phyloP scores from a whole-genome alignment of 2,329 filamentous ascomycete species.

The Amphichorda felina region DNA sequence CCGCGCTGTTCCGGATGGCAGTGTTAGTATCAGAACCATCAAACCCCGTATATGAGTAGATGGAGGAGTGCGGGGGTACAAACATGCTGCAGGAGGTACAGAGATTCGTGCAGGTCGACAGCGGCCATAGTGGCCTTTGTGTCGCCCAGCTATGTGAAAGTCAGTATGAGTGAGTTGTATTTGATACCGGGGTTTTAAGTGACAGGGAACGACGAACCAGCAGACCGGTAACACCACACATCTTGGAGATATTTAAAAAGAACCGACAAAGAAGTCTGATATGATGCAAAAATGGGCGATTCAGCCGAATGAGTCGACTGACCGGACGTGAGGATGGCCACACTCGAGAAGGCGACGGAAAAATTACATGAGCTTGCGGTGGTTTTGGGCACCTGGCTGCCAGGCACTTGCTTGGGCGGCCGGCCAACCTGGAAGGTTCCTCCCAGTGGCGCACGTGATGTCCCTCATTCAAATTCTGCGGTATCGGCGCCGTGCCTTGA shows the following conservation, averaged over 20 bases:
- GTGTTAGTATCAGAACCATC: neutral
- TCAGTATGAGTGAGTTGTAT: neutral
- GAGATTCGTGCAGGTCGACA: conserved; percentile 51
- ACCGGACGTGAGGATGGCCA: no score
- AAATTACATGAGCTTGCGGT: no score
- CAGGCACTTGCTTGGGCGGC: no score
- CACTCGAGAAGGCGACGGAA: no score
- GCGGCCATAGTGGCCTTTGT: conserved; percentile 32
- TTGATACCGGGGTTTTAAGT: neutral
- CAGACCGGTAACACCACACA: conserved; percentile 3
- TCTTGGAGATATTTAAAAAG: neutral
- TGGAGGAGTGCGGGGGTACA: conserved; percentile 6
- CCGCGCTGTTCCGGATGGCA: conserved; percentile 24
- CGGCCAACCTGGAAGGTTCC: no score
- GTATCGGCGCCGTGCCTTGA: no score
- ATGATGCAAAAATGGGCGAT: no score
- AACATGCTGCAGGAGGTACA: conserved; percentile 55
- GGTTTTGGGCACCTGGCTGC: no score
- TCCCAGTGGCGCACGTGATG: no score
- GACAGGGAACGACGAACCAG: neutral
- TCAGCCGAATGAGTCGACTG: no score
- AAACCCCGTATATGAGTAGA: neutral
- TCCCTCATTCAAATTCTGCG: no score
- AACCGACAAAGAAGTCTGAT: neutral
- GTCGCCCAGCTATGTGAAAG: conserved; percentile 11